phyloP scores from a whole-genome alignment of 2,329 filamentous ascomycete genomes.

The Neofusicoccum sp. region DNA sequence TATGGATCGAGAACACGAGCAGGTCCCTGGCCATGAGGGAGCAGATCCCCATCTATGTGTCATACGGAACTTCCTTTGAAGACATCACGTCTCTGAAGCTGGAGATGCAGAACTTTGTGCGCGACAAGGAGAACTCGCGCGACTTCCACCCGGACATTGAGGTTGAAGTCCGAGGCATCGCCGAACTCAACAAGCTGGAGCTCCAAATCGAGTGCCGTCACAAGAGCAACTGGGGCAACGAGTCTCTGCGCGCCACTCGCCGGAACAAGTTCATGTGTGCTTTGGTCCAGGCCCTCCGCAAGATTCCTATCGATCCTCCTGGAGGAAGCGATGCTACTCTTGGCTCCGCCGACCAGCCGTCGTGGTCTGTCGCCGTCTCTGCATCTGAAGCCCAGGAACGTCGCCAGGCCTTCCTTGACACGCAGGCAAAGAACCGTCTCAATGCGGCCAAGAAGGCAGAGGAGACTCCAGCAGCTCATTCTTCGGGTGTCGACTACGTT shows the following conservation, averaged over 20 bases:
- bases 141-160: constrained; percentile 88
- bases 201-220: constrained; percentile 84
- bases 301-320: constrained; percentile 81
- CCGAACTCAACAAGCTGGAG: constrained; percentile 84
- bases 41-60: constrained; percentile 75
- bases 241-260: constrained; percentile 75
- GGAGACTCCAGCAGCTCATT: constrained; percentile 28
- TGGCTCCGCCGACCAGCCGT: constrained; percentile 68
- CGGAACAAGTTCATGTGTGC: constrained; percentile 98
- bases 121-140: constrained; percentile 78
- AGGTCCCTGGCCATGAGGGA: constrained; percentile 93
- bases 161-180: constrained; percentile 76
- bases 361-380: constrained; percentile 76
- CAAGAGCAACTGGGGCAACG: constrained; percentile 71
- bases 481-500: constrained; percentile 39
- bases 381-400: constrained; percentile 14
- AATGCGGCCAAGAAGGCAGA: constrained; percentile 53
- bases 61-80: constrained; percentile 85
- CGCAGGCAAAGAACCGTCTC: constrained; percentile 67
- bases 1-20: constrained; percentile 95
- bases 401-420: constrained; percentile 31
- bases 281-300: constrained; percentile 79
- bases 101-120: constrained; percentile 86
- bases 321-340: constrained; percentile 70
- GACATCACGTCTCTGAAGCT: constrained; percentile 82